A percentile compares a stretch with the other conserved stretches of the same genome.
These are phyloP conservation scores for Lasiodiplodia hormozganensis DNA, from an alignment of 2,329 filamentous ascomycete genomes.

Conservation along the genomic window DNA sequence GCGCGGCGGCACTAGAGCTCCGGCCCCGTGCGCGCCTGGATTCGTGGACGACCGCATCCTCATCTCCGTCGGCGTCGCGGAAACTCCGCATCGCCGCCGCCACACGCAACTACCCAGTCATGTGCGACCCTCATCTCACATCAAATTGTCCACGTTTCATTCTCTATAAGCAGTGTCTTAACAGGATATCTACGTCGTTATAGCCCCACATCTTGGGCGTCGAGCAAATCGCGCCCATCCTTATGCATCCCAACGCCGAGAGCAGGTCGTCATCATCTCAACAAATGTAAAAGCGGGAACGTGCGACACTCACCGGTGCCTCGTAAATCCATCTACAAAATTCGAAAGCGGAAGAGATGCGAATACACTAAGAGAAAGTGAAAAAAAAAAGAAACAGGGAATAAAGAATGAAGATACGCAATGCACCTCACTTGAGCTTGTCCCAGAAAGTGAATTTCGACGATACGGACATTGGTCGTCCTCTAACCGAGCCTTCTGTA, in stretches of 20 bases:
- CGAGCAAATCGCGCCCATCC: neutral
- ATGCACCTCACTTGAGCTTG: neutral
- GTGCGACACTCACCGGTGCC: neutral
- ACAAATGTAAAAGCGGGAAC: too few relatives aligned
- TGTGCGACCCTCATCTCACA: neutral
- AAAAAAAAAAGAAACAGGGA: neutral
- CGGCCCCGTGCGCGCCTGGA: neutral
- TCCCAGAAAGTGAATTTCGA: slow-evolving; percentile 14
- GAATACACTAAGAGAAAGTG: neutral
- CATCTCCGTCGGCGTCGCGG: neutral
- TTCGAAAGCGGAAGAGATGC: neutral
- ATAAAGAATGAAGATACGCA: neutral
- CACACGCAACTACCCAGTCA: neutral
- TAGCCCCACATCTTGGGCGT: neutral
- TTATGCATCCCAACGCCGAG: neutral
- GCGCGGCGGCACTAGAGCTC: neutral
- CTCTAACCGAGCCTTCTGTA: slow-evolving; percentile 1
- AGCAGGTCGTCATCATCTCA: neutral
- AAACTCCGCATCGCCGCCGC: slow-evolving; percentile 15
- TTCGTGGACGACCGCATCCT: neutral
- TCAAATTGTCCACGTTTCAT: neutral
- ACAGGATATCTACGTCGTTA: neutral
- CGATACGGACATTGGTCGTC: slow-evolving; percentile 5
- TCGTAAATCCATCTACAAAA: neutral
- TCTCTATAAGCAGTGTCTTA: neutral